Base-by-base conservation (phyloP, 1,284 basidiomycete genomes). In the Heterobasidion parviporum region DNA sequence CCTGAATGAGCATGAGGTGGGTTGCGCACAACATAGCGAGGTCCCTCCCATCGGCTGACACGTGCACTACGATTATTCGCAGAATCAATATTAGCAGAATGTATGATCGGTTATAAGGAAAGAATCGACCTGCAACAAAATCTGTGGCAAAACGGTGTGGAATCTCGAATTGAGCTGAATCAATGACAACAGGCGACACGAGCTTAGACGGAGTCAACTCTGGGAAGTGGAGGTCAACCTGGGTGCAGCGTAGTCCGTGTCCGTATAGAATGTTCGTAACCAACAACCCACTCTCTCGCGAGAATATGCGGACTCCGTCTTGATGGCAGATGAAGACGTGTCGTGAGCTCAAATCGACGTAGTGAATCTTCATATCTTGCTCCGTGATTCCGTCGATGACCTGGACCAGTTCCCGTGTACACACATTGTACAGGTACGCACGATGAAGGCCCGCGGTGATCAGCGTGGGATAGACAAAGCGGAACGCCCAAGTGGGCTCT, bases 401-500 rank as follows among this genome's bases (percentile, higher is more conserved):
- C 56, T 81, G 73, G 3, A 76, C 62, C 6, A 81, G 62, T 36
- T 63, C 62, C 1, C 74, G 78, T 0, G 76, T 76, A 5, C 74
- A 72, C 16, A 89, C 70, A 61, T 90, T 79, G 74, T 78, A 88
- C 6, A 89, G 57, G 59, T 77, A 87, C 0, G 78, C 79, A 34
- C 68, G 67, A 12, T 71, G 65, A 0, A 67, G 62, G 32, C 69
- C 68, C 1, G 76, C 75, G 2, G 80, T 77, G 1, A 86, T 67
- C 5, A 91, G 70, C 5, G 74, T 79, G 1, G 87, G 87, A 62
- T 83, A 85, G 5, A 82, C 81, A 60, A 88, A 81, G 6, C 87
- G 80, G 65, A 79, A 89, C 1, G 86, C 86, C 2, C 73, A 70
- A 2, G 79, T 78, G 7, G 51, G 44, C 44, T 74, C 72, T 6